phyloP scores from a whole-genome alignment of 148 eudicot genomes.

The Camellia japonica region DNA sequence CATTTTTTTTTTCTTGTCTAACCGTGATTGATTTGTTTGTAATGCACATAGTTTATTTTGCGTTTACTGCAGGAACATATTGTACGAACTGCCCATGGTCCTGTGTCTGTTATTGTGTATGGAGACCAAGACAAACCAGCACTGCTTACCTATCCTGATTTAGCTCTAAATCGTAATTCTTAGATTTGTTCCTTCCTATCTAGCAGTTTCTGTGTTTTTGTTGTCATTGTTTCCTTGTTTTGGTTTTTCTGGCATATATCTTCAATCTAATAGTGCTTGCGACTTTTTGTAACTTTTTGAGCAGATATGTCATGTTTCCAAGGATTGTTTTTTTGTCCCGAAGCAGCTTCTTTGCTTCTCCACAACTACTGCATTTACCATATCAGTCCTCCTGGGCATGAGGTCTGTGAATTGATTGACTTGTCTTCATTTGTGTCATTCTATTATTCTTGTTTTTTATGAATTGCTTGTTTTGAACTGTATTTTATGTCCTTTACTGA shows the following conservation, averaged over 20 bases:
- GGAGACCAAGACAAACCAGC: slow-evolving; percentile 97
- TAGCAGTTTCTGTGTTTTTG: neutral
- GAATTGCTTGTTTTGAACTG: neutral
- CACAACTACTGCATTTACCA: slow-evolving; percentile 65
- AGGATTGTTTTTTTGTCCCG: slow-evolving; percentile 64
- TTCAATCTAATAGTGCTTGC: neutral
- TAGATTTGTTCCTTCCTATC: neutral
- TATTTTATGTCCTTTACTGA: slow-evolving; percentile 10
- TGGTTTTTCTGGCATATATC: slow-evolving; percentile 1
- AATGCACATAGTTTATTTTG: neutral
- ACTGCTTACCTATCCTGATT: slow-evolving; percentile 91
- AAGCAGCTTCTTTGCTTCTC: slow-evolving; percentile 61
- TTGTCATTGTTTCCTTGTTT: neutral
- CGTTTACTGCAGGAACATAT: slow-evolving; percentile 68
- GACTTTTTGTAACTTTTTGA: neutral
- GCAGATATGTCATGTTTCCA: slow-evolving; percentile 65
- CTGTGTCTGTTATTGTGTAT: slow-evolving; percentile 89
- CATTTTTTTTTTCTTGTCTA: neutral
- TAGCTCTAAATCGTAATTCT: slow-evolving; percentile 90
- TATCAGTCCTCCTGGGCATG: slow-evolving; percentile 65
- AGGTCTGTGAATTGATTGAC: slow-evolving; percentile 39
- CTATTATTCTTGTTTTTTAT: neutral
- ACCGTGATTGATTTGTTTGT: neutral
- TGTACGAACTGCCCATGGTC: slow-evolving; percentile 67
- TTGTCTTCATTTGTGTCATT: slow-evolving; percentile 7